Evolutionary conservation across 345 rosid genomes (phyloP).

Genomic region (Camelina neglecta): DNA sequence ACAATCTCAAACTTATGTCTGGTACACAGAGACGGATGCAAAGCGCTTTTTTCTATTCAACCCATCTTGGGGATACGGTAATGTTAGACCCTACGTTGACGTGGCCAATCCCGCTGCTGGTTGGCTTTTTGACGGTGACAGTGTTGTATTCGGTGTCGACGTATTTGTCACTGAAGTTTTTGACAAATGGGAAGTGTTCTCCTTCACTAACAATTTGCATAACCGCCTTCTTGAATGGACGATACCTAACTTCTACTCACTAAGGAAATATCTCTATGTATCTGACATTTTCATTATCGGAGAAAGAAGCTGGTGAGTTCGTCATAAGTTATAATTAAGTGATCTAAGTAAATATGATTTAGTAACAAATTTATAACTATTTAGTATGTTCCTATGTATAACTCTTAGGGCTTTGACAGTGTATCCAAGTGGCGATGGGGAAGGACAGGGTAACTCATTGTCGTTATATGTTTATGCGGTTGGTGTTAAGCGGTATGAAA

Average conservation of each 20-base stretch:
- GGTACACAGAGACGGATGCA: slow-evolving; percentile 25
- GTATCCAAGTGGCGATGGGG: slow-evolving; percentile 30
- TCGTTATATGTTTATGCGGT: slow-evolving; percentile 21
- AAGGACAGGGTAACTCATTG: slow-evolving; percentile 29
- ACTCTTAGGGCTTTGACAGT: slow-evolving; percentile 23
- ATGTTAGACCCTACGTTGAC: slow-evolving; percentile 5
- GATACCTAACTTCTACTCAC: background rate
- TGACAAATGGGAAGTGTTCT: slow-evolving; percentile 26
- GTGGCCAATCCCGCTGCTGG: slow-evolving; percentile 8
- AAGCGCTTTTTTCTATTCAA: slow-evolving; percentile 11
- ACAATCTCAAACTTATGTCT: background rate
- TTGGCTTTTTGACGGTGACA: slow-evolving; percentile 17
- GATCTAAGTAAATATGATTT: background rate
- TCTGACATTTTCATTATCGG: slow-evolving; percentile 10
- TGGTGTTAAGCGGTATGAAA: background rate
- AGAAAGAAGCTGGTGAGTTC: slow-evolving; percentile 27
- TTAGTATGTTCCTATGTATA: background rate
- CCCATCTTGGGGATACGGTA: slow-evolving; percentile 22
- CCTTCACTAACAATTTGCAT: background rate
- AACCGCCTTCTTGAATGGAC: slow-evolving; percentile 4
- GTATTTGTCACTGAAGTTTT: slow-evolving; percentile 22
- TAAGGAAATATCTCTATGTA: background rate
- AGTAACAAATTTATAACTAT: background rate
- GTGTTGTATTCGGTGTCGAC: slow-evolving; percentile 18
- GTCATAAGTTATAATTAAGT: background rate